Evolutionary conservation across 2,329 filamentous ascomycete species (phyloP), one percentile per base, ranked within the genome.

Genomic region (Pseudogymnoascus sp.): DNA sequence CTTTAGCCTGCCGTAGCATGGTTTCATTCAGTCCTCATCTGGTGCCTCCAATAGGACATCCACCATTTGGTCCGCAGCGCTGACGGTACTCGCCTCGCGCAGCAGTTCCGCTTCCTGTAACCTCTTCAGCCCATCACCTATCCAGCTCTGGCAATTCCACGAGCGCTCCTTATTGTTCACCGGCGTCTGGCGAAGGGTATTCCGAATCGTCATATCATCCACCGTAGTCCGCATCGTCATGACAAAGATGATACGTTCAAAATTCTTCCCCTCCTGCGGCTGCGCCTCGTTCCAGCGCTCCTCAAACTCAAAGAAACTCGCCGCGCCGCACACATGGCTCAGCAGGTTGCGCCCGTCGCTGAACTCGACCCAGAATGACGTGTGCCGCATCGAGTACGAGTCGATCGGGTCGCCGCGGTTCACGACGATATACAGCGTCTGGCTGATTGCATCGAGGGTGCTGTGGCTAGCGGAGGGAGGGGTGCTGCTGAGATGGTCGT

Each of bases 121-220:
- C 33, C 37, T 1, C 36, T 60, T 18, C 21, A 61, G 13, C n/a
- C 29, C 60, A 58, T 61, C 60, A 5, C 60, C 60, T 15, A 61
- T 55, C 60, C 60, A 61, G 13, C n/a, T 61, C 42, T 61, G 60
- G 13, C 60, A 61, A 37, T 61, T 61, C 60, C 60, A 61, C 13
- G 37, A 45, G 42, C 60, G 60, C 42, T 61, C 60, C 21, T 36
- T 52, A 36, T 61, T 61, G 13, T 61, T 61, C 6, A 61, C 36
- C 15, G 60, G 60, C 0, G 31, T 61, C 21, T 61, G 33, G 25
- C 42, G 42, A 18, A 61, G 15, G 10, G 42, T 61, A 61, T 61
- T 61, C 33, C 60, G 42, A 10, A 61, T 52, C 25, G 37, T 37
- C 27, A 61, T 55, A 27, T 61, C 60, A 18, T 61, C 42, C 21